Conservation (phyloP, 306 rosid genomes). For the Oxytropis ochrocephala region DNA sequence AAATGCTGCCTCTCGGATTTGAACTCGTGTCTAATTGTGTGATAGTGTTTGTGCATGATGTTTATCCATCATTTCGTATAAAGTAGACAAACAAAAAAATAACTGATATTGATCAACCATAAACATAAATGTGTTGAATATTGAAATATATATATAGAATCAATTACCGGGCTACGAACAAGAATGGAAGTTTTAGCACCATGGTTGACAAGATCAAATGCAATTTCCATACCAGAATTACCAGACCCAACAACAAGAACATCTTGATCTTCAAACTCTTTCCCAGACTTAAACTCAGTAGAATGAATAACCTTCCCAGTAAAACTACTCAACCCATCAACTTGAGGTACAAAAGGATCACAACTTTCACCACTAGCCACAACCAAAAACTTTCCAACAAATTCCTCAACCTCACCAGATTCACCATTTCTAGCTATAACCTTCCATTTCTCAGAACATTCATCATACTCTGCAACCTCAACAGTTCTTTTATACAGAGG, state of each 20-base stretch:
- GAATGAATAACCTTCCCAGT: constrained; percentile 56
- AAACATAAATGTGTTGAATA: too few relatives aligned
- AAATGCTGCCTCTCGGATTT: too few relatives aligned
- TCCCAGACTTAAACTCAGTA: constrained; percentile 37
- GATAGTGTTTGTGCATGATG: too few relatives aligned
- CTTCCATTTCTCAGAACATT: constrained; percentile 26
- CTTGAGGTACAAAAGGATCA: constrained; percentile 41
- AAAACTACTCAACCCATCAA: constrained; percentile 42
- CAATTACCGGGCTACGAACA: constrained; percentile 59
- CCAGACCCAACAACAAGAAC: too few relatives aligned
- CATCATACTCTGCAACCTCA: constrained; percentile 33
- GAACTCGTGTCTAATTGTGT: too few relatives aligned
- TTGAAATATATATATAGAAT: background rate
- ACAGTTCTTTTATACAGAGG: constrained; percentile 44
- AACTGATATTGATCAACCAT: too few relatives aligned
- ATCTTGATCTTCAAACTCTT: constrained; percentile 25
- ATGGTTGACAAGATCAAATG: constrained; percentile 45
- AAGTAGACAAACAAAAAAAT: too few relatives aligned
- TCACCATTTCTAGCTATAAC: constrained; percentile 30
- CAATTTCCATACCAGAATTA: constrained; percentile 77
- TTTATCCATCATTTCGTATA: too few relatives aligned
- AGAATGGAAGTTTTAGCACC: constrained; percentile 54
- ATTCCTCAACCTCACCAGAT: constrained; percentile 34
- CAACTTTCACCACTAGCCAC: constrained; percentile 61
- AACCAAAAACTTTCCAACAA: constrained; percentile 34